A percentile compares a stretch with the other conserved stretches of the same genome.
Conservation (phyloP, 805 yeast genomes). For the Scheffersomyces stipitis region DNA sequence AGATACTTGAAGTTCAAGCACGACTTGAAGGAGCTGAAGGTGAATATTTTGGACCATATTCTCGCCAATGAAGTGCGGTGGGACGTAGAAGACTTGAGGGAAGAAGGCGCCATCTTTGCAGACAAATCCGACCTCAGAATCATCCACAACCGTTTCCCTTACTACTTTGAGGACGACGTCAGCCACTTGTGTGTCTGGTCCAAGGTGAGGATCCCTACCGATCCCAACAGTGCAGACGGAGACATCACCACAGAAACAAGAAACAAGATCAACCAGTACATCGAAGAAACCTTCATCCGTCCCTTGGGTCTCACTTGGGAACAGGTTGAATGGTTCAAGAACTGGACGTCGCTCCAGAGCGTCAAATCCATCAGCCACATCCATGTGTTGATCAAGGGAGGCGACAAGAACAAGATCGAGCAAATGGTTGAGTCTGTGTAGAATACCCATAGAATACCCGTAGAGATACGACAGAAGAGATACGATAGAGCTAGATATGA, state of each 20-base stretch:
- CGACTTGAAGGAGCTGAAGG: conserved; percentile 28
- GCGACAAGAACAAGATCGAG: conserved; percentile 14
- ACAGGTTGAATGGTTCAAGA: conserved; percentile 64
- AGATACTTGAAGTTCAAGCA: conserved; percentile 48
- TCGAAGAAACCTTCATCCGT: conserved; percentile 50
- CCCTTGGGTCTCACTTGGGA: conserved; percentile 39
- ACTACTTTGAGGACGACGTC: conserved; percentile 52
- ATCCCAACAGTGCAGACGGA: conserved; percentile 49
- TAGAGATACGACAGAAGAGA: too few species aligned
- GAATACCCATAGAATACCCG: too few species aligned
- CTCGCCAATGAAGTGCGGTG: conserved; percentile 50
- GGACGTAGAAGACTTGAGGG: conserved; percentile 34
- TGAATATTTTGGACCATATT: conserved; percentile 50
- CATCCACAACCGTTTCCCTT: conserved; percentile 64
- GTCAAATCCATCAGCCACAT: conserved; percentile 65
- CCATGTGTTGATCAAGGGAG: conserved; percentile 59
- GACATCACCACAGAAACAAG: conserved; percentile 48
- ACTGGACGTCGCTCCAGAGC: conserved; percentile 70
- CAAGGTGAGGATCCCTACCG: conserved; percentile 53
- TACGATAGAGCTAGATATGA: too few species aligned
- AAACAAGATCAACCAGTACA: conserved; percentile 41
- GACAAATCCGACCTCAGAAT: conserved; percentile 44
- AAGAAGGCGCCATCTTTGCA: conserved; percentile 42
- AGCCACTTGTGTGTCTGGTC: conserved; percentile 69
- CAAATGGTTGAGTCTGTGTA: conserved; percentile 10